These are phyloP conservation scores for Paraphoma sp. DNA, from an alignment of 2,329 filamentous ascomycete genomes.

Conservation along the genomic window DNA sequence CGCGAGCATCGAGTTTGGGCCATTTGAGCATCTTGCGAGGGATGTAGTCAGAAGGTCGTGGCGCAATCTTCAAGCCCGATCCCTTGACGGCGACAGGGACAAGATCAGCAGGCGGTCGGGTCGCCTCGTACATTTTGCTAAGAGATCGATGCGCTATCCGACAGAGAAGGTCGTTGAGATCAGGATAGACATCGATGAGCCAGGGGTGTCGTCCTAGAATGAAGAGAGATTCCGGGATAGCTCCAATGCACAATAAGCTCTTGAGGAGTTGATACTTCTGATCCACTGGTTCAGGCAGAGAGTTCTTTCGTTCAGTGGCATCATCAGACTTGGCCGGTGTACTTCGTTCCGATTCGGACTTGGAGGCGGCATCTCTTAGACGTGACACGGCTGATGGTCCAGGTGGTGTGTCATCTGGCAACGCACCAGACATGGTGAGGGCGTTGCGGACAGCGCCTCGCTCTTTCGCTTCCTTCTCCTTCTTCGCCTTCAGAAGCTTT, in stretches of 20 bases:
- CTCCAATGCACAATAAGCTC: conserved; percentile 87
- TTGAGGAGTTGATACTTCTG: conserved; percentile 88
- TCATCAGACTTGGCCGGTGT: conserved; percentile 51
- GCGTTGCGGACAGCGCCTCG: conserved; percentile 79
- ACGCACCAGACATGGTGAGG: conserved; percentile 81
- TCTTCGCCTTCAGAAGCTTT: conserved; percentile 69
- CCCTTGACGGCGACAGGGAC: conserved; percentile 48
- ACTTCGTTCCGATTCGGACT: conserved; percentile 54
- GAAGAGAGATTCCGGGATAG: conserved; percentile 89
- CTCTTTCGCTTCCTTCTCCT: conserved; percentile 73
- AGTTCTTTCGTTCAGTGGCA: conserved; percentile 52
- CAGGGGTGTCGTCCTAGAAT: conserved; percentile 92
- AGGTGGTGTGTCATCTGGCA: conserved; percentile 79
- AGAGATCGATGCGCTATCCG: conserved; percentile 85
- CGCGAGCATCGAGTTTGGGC: conserved; percentile 80
- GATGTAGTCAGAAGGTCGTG: conserved; percentile 64
- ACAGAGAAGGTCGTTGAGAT: conserved; percentile 81
- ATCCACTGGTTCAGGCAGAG: conserved; percentile 76
- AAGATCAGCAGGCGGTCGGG: conserved; percentile 55
- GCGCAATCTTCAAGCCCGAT: conserved; percentile 63
- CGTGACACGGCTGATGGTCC: conserved; percentile 51
- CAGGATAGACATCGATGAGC: conserved; percentile 84
- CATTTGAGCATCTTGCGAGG: conserved; percentile 77
- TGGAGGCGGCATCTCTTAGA: conserved; percentile 61
- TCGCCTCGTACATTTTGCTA: conserved; percentile 71